A percentile compares a stretch with the other conserved stretches of the same genome.
These are phyloP conservation scores for Trypanosoma mega DNA, from an alignment of 208 protist species.

Conservation along the genomic window DNA sequence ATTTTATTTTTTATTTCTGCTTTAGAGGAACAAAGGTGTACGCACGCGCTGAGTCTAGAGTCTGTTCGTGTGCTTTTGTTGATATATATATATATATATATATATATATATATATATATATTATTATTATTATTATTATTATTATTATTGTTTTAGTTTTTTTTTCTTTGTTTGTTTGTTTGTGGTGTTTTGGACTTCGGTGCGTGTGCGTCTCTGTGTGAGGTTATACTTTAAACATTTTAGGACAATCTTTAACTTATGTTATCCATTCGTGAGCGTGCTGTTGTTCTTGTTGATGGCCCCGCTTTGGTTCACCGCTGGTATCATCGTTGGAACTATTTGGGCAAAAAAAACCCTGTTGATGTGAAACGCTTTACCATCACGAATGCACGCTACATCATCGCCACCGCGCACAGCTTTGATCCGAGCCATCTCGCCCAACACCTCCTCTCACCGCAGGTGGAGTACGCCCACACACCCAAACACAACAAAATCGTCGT, in stretches of 20 bases:
- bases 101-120: too few relatives aligned
- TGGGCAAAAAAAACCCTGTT: slow-evolving; percentile 38
- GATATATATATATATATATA: too few relatives aligned
- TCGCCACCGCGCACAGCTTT: slow-evolving; percentile 86
- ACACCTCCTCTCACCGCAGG: slow-evolving; percentile 83
- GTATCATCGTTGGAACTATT: slow-evolving; percentile 88
- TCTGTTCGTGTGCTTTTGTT: too few relatives aligned
- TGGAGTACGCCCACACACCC: slow-evolving; percentile 83
- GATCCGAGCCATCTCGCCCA: slow-evolving; percentile 79
- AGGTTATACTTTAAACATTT: neutral
- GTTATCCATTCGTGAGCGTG: slow-evolving; percentile 61
- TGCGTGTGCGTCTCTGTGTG: neutral
- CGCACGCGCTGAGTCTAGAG: too few relatives aligned
- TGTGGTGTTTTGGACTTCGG: neutral
- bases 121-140: neutral
- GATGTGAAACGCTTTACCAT: slow-evolving; percentile 82
- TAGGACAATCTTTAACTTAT: too few relatives aligned
- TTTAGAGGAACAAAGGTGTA: too few relatives aligned
- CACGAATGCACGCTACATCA: slow-evolving; percentile 71
- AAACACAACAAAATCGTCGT: slow-evolving; percentile 88
- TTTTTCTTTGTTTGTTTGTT: slow-evolving; percentile 24
- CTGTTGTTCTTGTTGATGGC: slow-evolving; percentile 84
- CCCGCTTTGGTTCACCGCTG: slow-evolving; percentile 85
- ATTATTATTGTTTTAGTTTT: slow-evolving; percentile 12
- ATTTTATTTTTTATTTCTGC: slow-evolving; percentile 23